Conservation (phyloP, 306 rosid species). For the Inga laurina region DNA sequence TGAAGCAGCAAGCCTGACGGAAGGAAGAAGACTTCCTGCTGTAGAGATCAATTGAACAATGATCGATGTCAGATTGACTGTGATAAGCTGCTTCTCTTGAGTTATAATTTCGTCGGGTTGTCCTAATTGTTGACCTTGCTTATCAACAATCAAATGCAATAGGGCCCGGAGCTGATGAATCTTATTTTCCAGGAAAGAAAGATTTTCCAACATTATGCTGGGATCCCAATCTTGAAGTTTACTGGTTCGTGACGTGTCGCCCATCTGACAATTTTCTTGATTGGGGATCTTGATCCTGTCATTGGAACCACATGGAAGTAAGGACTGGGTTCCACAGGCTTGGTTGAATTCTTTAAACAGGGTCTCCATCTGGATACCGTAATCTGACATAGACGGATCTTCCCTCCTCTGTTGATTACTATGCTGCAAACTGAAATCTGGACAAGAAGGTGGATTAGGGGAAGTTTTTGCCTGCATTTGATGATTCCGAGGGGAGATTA, state of each 20-base stretch:
- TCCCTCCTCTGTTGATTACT: conserved; percentile 46
- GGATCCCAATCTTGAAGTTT: conserved; percentile 74
- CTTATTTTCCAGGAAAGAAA: conserved; percentile 68
- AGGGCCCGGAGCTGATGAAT: conserved; percentile 78
- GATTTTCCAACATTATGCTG: conserved; percentile 56
- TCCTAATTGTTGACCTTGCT: conserved; percentile 48
- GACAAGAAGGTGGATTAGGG: conserved; percentile 40
- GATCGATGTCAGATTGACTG: conserved; percentile 77
- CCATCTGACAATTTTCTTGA: conserved; percentile 42
- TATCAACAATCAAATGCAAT: conserved; percentile 62
- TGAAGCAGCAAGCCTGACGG: conserved; percentile 48
- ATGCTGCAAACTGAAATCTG: conserved; percentile 39
- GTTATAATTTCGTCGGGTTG: conserved; percentile 54
- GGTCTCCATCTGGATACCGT: conserved; percentile 42
- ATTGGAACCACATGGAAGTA: conserved; percentile 31
- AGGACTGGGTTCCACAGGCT: conserved; percentile 37
- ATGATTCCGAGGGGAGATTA: conserved; percentile 31
- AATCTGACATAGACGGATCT: conserved; percentile 53
- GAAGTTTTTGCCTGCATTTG: conserved; percentile 45
- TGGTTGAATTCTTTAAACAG: conserved; percentile 53
- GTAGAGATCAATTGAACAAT: conserved; percentile 79
- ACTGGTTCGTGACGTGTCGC: conserved; percentile 34
- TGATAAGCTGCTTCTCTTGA: conserved; percentile 79
- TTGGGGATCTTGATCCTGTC: conserved; percentile 35
- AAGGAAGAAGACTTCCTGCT: conserved; percentile 84